Base-by-base conservation (phyloP, 345 rosid species). In the Ceriops zippeliana region DNA sequence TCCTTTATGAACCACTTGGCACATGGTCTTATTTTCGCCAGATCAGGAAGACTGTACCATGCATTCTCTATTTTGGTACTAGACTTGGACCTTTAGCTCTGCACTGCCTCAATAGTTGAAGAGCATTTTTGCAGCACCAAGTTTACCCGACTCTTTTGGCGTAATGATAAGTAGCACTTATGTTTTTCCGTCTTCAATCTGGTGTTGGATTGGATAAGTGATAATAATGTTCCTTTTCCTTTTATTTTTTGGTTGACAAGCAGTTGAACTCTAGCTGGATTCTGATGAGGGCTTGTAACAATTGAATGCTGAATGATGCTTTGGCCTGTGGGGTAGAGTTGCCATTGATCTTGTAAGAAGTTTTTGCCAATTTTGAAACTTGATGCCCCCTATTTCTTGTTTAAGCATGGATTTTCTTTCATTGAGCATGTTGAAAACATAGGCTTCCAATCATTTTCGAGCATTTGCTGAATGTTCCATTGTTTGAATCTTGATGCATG, bases 271-370 rank as follows among this genome's bases (percentile, higher is more conserved):
- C 97, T 58, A 81, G 83, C 76, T 91, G 97, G 98, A 91, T 68
- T 68, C 97, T 91, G 73, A 93, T 88, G 95, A 88, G 95, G 59
- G 87, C 95, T 63, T 97, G 97, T 73, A 91, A 86, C 91, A n/a
- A 84, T 86, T 71, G 97, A 91, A 77, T 93, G 98, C 83, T 93
- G 2, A 89, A 85, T 79, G 87, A 86, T 74, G 87, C 89, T 68
- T 71, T 91, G 83, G 82, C 86, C 75, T 87, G 95, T 53, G 98
- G 96, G 61, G 87, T 89, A 87, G 87, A 85, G 90, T 93, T 42
- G 98, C 95, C 73, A 83, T 91, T 76, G 97, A 91, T 81, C 98
- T 97, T 67, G 95, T 91, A 89, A 86, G 85, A 66, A 71, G 35
- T 72, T 77, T 75, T 72, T 62, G 70, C 71, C 37, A 78, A 73